Conservation (phyloP, 75 land plant species). For the Isoetes taiwanensis region DNA sequence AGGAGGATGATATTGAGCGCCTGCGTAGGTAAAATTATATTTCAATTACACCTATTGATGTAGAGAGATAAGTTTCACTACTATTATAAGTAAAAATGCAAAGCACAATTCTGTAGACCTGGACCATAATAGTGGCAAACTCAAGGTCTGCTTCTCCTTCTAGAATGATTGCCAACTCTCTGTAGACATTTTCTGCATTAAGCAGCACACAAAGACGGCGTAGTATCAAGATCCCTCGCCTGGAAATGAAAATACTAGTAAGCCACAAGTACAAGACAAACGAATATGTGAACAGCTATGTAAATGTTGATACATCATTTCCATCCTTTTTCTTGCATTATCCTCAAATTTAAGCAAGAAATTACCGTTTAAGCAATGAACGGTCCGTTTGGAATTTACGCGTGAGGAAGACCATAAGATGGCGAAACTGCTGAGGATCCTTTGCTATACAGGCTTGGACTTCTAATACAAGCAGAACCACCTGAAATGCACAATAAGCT, state of each 20-base stretch:
- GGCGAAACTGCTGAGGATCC: slow-evolving; percentile 2
- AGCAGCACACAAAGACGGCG: neutral
- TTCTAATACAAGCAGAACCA: slow-evolving; percentile 1
- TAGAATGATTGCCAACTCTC: slow-evolving; percentile 1
- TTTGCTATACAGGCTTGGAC: slow-evolving; percentile 8
- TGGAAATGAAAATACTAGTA: too few species aligned
- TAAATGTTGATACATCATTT: too few species aligned
- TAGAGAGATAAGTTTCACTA: neutral
- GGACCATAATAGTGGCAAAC: slow-evolving; percentile 2
- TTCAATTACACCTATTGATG: too few species aligned
- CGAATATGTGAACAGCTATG: too few species aligned
- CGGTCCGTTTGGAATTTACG: slow-evolving; percentile 4
- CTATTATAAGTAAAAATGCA: neutral
- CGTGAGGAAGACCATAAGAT: neutral
- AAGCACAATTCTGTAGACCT: neutral
- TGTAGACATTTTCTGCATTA: neutral
- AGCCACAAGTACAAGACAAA: neutral
- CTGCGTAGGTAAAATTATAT: neutral
- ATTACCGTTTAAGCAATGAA: neutral
- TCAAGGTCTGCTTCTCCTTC: slow-evolving; percentile 7
- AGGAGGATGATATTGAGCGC: slow-evolving; percentile 2
- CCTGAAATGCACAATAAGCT: too few species aligned
- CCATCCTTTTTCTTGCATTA: too few species aligned
- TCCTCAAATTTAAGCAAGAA: too few species aligned
- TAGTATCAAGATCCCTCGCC: neutral